Percentiles rank a stretch among this genome's conserved stretches.
phyloP scores from a whole-genome alignment of 208 protist species.

The Zelonia costaricensis region DNA sequence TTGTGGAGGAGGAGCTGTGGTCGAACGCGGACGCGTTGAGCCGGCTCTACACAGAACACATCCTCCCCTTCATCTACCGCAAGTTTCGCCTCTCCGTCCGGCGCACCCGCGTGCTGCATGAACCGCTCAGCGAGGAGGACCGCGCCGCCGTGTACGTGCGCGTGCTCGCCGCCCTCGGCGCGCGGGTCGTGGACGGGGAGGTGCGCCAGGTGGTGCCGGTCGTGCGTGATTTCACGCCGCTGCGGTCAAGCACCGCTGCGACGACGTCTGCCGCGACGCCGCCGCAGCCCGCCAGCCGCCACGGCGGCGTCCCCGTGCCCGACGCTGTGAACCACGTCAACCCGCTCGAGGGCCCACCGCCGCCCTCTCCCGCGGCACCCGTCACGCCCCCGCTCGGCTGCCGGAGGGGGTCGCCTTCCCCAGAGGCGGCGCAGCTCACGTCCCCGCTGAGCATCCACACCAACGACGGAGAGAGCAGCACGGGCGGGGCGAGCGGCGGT shows the following conservation, averaged over 20 bases:
- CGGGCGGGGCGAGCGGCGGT: no score
- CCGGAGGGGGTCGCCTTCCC: no score
- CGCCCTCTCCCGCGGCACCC: no score
- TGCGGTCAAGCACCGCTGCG: not conserved
- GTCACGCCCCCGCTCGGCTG: no score
- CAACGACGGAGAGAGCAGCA: no score
- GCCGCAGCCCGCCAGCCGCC: not conserved
- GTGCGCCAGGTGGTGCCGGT: conserved; percentile 18
- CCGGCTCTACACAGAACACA: conserved; percentile 28
- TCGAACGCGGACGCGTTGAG: conserved; percentile 29
- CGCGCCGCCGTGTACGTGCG: conserved; percentile 34
- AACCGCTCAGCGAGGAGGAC: conserved; percentile 31
- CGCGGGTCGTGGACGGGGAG: conserved; percentile 26
- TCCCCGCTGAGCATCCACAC: no score
- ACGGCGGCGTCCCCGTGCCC: no score
- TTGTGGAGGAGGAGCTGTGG: conserved; percentile 27
- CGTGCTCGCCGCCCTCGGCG: conserved; percentile 34
- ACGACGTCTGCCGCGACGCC: not conserved
- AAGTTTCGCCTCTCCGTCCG: conserved; percentile 38
- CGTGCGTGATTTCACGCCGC: conserved; percentile 34
- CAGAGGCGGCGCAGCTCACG: no score
- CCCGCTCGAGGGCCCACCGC: no score
- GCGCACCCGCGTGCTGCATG: conserved; percentile 26
- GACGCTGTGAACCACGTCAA: no score
- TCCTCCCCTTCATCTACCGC: conserved; percentile 40